Conservation (phyloP, 2,329 filamentous ascomycete genomes). For the Apiospora malaysiana region DNA sequence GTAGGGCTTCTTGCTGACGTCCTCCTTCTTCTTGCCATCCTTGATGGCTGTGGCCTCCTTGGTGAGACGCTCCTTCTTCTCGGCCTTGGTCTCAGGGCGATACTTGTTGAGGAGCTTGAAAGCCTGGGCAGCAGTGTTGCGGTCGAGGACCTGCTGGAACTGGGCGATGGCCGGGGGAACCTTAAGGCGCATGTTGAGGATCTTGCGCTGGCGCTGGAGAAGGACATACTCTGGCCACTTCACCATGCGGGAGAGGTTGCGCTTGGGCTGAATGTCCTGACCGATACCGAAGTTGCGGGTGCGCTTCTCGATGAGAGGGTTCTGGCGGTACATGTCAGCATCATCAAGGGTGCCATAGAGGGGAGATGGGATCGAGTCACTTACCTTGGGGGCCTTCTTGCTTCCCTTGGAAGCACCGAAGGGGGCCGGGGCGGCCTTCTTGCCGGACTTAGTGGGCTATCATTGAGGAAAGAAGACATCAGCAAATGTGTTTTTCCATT, state of each 20-base stretch:
- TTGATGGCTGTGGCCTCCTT: conserved; percentile 98
- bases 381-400: conserved; percentile 97
- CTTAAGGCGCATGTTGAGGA: conserved; percentile 98
- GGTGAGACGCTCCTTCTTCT: conserved; percentile 99
- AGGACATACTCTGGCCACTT: conserved; percentile 99
- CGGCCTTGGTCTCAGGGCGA: conserved; percentile 96
- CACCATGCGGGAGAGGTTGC: conserved; percentile 97
- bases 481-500: conserved; percentile 83
- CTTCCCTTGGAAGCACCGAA: conserved; percentile 93
- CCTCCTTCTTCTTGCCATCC: conserved; percentile 99
- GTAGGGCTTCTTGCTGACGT: conserved; percentile 99
- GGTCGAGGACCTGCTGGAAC: conserved; percentile 97
- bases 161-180: conserved; percentile 96
- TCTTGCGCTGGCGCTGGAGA: conserved; percentile 92
- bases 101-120: conserved; percentile 99
- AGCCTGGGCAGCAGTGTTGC: conserved; percentile 93
- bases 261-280: conserved; percentile 96
- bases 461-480: conserved; percentile 99
- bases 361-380: conserved; percentile 43
- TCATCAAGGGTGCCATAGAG: conserved; percentile 10
- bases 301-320: conserved; percentile 99
- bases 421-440: conserved; percentile 97
- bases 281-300: conserved; percentile 98
- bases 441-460: conserved; percentile 98
- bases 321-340: conserved; percentile 60